Percentiles rank a stretch among this genome's conserved stretches.
Evolutionary conservation across 176 grass and related monocot species (phyloP).

Genomic region (Zoysia pacifica): DNA sequence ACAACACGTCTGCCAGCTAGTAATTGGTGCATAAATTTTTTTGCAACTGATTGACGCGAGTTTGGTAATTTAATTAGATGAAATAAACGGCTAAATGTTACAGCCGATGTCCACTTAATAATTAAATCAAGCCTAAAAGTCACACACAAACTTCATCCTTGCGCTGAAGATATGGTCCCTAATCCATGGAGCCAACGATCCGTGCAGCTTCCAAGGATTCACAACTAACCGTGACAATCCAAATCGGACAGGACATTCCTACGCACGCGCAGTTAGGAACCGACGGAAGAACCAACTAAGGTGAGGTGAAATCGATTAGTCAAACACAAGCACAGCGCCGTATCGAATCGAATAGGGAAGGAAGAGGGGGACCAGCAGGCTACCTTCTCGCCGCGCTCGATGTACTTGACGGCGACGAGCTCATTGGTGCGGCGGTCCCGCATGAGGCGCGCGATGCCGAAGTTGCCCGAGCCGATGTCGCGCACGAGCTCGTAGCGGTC

Average conservation of each 20-base stretch:
- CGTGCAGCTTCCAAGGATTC: neutral
- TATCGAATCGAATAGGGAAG: neutral
- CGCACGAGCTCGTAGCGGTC: slow-evolving; percentile 88
- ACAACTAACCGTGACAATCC: neutral
- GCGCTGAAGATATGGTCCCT: neutral
- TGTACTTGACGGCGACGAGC: slow-evolving; percentile 93
- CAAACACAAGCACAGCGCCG: slow-evolving; percentile 9
- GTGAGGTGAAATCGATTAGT: slow-evolving; percentile 1
- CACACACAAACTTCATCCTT: slow-evolving; percentile 4
- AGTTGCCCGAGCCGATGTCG: slow-evolving; percentile 93
- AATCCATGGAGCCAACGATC: slow-evolving; percentile 1
- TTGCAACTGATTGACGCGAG: neutral
- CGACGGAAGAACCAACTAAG: slow-evolving; percentile 20
- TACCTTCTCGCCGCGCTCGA: slow-evolving; percentile 94
- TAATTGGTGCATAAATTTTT: neutral
- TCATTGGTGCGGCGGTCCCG: slow-evolving; percentile 79
- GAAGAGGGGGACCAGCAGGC: neutral
- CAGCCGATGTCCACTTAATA: slow-evolving; percentile 14
- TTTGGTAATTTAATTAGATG: neutral
- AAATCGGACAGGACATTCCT: slow-evolving; percentile 21
- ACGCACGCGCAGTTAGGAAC: neutral
- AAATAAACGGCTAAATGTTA: neutral
- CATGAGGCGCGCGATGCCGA: slow-evolving; percentile 86
- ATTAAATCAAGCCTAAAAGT: slow-evolving; percentile 7
- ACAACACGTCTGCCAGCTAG: neutral